phyloP scores from a whole-genome alignment of 1,139 yeast species.

The Hansenula lynferdii region DNA sequence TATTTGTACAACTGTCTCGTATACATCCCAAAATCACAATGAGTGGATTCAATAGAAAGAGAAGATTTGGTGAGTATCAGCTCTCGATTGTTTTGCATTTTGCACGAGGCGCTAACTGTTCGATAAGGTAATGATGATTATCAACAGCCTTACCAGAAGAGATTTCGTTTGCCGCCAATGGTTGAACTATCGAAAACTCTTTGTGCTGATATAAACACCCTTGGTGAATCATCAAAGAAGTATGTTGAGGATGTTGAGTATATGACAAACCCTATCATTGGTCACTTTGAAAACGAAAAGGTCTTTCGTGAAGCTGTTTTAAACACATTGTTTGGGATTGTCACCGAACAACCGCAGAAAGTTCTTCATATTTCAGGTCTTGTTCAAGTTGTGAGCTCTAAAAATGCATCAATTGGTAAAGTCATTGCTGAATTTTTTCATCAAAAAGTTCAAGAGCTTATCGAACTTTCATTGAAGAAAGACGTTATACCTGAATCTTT shows the following conservation, averaged over 20 bases:
- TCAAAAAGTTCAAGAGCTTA: slow-evolving; percentile 49
- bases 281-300: slow-evolving; percentile 65
- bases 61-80: slow-evolving; percentile 19
- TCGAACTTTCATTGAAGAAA: slow-evolving; percentile 32
- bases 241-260: slow-evolving; percentile 65
- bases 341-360: slow-evolving; percentile 89
- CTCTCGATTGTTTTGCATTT: too few relatives aligned
- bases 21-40: too few relatives aligned
- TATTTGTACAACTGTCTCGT: too few relatives aligned
- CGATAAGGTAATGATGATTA: slow-evolving; percentile 11
- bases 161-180: slow-evolving; percentile 32
- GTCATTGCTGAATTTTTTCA: slow-evolving; percentile 68
- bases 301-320: slow-evolving; percentile 55
- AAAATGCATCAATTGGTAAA: slow-evolving; percentile 64
- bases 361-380: slow-evolving; percentile 67
- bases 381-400: slow-evolving; percentile 62
- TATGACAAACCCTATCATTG: slow-evolving; percentile 60
- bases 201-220: slow-evolving; percentile 52
- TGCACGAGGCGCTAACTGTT: slow-evolving; percentile 4
- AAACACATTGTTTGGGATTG: slow-evolving; percentile 62
- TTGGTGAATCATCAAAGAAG: slow-evolving; percentile 58
- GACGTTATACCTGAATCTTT: slow-evolving; percentile 23
- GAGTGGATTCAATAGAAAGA: slow-evolving; percentile 21
- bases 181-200: slow-evolving; percentile 34
- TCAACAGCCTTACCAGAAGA: slow-evolving; percentile 17